Percentiles rank a stretch among this genome's conserved stretches.
Evolutionary conservation across 1,284 basidiomycete genomes (phyloP).

Genomic region (Microbotryum lychnidis-dioicae): DNA sequence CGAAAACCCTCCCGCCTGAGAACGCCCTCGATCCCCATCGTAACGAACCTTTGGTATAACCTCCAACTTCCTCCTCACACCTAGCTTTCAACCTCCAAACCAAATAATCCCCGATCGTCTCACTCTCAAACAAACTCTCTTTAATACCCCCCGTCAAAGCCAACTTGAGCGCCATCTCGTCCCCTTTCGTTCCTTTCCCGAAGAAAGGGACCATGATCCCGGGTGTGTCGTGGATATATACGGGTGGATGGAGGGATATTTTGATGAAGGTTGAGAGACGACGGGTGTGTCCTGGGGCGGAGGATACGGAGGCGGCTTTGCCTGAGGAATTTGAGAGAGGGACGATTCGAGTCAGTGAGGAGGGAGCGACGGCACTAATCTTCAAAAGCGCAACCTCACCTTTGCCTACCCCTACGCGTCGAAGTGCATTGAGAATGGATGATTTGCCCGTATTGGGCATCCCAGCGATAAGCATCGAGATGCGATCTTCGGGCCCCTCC

Average conservation of each 20-base stretch:
- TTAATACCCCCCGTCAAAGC: conserved; percentile 93
- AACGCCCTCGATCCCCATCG: not conserved
- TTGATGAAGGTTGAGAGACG: conserved; percentile 74
- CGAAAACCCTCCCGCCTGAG: not conserved
- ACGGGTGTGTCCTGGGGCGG: conserved; percentile 79
- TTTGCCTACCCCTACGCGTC: conserved; percentile 76
- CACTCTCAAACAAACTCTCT: conserved; percentile 78
- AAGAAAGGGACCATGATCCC: conserved; percentile 96
- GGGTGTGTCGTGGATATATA: conserved; percentile 93
- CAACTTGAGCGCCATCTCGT: conserved; percentile 85
- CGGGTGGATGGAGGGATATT: conserved; percentile 64
- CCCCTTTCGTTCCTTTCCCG: conserved; percentile 71
- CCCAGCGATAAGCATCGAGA: conserved; percentile 68
- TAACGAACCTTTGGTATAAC: conserved; percentile 49
- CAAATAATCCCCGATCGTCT: conserved; percentile 76
- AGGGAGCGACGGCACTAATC: too few relatives aligned
- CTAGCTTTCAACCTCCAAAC: conserved; percentile 67
- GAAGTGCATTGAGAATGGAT: conserved; percentile 81
- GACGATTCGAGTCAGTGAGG: too few relatives aligned
- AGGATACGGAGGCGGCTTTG: conserved; percentile 82
- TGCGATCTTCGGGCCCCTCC: conserved; percentile 34
- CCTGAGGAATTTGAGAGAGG: conserved; percentile 41
- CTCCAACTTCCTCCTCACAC: conserved; percentile 50
- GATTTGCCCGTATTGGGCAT: conserved; percentile 99
- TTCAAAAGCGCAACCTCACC: conserved; percentile 45